Percentiles rank a stretch among this genome's conserved stretches.
Conservation (phyloP, 2,329 filamentous ascomycete genomes). For the Clathrospora elynae region DNA sequence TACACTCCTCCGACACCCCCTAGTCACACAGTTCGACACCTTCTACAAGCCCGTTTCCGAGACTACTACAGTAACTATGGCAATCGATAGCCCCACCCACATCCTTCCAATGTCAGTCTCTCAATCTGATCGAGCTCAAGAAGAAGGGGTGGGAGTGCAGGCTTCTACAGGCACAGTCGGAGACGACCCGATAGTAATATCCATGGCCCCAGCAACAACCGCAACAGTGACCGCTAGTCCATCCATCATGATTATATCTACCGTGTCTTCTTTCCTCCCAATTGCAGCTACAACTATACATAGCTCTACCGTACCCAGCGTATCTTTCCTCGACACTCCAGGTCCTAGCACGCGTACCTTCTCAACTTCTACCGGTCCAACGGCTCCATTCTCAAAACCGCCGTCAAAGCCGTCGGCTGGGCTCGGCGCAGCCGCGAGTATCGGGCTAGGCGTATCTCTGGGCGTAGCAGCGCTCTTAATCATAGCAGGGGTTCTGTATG, state of each 20-base stretch:
- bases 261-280: too few species aligned
- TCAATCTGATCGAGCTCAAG: too few species aligned
- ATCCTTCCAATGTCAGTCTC: too few species aligned
- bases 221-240: too few species aligned
- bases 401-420: background rate
- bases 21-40: too few species aligned
- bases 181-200: conserved; percentile 3
- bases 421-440: background rate
- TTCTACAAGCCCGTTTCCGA: too few species aligned
- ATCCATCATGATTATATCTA: background rate
- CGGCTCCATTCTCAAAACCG: background rate
- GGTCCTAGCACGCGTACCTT: background rate
- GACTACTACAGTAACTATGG: too few species aligned
- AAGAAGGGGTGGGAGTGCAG: too few species aligned
- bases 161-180: conserved; percentile 3
- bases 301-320: background rate
- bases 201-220: conserved; percentile 3
- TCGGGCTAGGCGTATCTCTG: conserved; percentile 5
- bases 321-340: background rate
- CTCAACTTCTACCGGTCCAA: background rate
- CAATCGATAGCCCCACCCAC: too few species aligned
- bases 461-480: conserved; percentile 1
- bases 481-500: background rate
- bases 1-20: too few species aligned
- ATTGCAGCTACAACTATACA: background rate